Evolutionary conservation across 177 flowering plant species (phyloP), one percentile per base, ranked within the genome.

Genomic region (Vitis hybrid): DNA sequence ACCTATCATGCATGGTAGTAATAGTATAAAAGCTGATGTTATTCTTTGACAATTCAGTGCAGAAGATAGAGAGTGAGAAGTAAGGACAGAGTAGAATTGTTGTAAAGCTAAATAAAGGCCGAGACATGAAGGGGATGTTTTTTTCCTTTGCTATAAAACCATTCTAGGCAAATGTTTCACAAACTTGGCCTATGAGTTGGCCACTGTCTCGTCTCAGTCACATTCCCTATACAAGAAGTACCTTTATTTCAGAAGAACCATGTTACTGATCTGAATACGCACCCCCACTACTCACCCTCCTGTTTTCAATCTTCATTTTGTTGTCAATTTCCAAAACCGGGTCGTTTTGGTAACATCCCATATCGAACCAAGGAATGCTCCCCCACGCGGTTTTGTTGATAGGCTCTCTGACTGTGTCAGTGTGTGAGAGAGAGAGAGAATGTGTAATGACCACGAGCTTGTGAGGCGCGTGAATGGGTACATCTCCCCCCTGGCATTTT

Each of bases 171-270:
- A 55, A 8, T 67, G 32, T 77, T 76, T 60, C 77, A 70, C 65
- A 0, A 51, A 64, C 54, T 58, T 57, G 64, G 68, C 23, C 18
- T 49, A 64, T 51, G 51, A 23, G 57, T 70, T 32, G 6, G 2
- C 45, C 45, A 11, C 1, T 59, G 71, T 78, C 75, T 72, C n/a
- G 73, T 75, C 73, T 71, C 67, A 69, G 48, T 75, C 76, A 50
- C 68, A 64, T 75, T 71, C 78, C 75, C 61, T 64, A 67, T 67
- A 52, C 51, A 52, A 34, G 11, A 62, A 39, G 48, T 51, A 32
- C 51, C 56, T 64, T 72, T 65, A 62, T 67, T 59, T n/a, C 57
- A 32, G 67, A 60, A 21, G 49, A 48, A 14, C 32, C 58, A 21
- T 19, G 56, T 18, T 14, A 7, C 15, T 34, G 49, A 11, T 51